These are phyloP conservation scores for Agapanthus africanus DNA, from an alignment of 106 monocot genomes.

Conservation along the genomic window DNA sequence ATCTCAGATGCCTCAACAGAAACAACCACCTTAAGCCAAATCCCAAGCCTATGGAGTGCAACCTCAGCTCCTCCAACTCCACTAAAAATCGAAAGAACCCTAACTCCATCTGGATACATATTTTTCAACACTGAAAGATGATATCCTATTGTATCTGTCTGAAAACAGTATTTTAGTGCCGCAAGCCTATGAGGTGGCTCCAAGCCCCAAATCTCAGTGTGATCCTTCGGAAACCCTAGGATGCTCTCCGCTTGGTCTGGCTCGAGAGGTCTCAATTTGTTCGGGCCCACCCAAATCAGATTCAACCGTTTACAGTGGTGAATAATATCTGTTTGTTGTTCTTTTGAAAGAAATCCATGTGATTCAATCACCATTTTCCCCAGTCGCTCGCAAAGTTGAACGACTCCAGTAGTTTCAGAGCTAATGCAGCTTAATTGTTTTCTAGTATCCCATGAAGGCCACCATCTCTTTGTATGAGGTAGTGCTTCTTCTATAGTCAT, in stretches of 20 bases:
- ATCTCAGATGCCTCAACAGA: conserved; percentile 65
- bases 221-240: conserved; percentile 59
- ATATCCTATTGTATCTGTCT: conserved; percentile 74
- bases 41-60: conserved; percentile 61
- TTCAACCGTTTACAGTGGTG: conserved; percentile 71
- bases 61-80: conserved; percentile 69
- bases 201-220: conserved; percentile 38
- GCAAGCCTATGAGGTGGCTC: conserved; percentile 28
- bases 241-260: conserved; percentile 57
- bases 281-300: conserved; percentile 59
- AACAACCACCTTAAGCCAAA: conserved; percentile 59
- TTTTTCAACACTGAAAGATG: conserved; percentile 55
- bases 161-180: conserved; percentile 52
- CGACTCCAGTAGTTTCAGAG: conserved; percentile 30
- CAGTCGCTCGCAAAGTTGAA: conserved; percentile 40
- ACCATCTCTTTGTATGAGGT: conserved; percentile 64
- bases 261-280: conserved; percentile 53
- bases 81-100: conserved; percentile 63
- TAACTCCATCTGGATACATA: conserved; percentile 55
- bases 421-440: conserved; percentile 57
- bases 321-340: conserved; percentile 54
- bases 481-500: conserved; percentile 66
- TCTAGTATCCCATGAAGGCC: conserved; percentile 92
- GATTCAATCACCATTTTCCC: conserved; percentile 49
- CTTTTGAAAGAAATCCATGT: conserved; percentile 53